Evolutionary conservation across 1,284 basidiomycete species (phyloP), one percentile per base, ranked within the genome.

Genomic region (Ganoderma meredithae): DNA sequence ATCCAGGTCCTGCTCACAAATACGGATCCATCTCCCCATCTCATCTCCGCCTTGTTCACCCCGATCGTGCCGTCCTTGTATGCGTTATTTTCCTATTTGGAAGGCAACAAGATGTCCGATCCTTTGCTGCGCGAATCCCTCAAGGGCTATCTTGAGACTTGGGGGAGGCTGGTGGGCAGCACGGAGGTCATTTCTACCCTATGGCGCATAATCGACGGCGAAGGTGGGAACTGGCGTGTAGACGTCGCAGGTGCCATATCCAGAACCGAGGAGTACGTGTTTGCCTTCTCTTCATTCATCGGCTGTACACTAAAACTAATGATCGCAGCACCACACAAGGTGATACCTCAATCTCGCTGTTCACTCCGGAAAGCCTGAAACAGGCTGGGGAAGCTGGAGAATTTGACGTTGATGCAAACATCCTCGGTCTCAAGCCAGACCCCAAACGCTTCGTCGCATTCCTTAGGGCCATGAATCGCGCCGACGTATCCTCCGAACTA

Each of bases 1-100:
- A 76, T 93, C 9, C 81, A 88, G 64, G 83, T 81, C 1, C 81
- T 95, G 31, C 79, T 95, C 3, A 84, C 88, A 7, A 93, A 95
- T 72, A 88, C 90, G 6, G 94, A 96, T 70, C 94, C 94, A 3
- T 90, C 92, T 0, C 91, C 93, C 0, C 78, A 81, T 2, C 84
- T 94, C 47, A 85, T 94, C 58, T 84, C 89, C 0, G 79, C 81
- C 17, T 74, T 95, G 7, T 78, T 96, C 17, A 88, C 89, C 2
- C 92, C 94, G 0, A 87, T 96, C 58, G 74, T 92, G 0, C 81
- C 90, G 0, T 80, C 88, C 1, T 77, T 97, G 2, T 95, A 95
- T 76, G 83, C 88, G 1, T 82, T 96, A 3, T 79, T 85, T 5
- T 83, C 83, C 60, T 80, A 88, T 64, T 75, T 95, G 22, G 83